Evolutionary conservation across 441 rosid species (phyloP).

Genomic region (Capsella rubella): DNA sequence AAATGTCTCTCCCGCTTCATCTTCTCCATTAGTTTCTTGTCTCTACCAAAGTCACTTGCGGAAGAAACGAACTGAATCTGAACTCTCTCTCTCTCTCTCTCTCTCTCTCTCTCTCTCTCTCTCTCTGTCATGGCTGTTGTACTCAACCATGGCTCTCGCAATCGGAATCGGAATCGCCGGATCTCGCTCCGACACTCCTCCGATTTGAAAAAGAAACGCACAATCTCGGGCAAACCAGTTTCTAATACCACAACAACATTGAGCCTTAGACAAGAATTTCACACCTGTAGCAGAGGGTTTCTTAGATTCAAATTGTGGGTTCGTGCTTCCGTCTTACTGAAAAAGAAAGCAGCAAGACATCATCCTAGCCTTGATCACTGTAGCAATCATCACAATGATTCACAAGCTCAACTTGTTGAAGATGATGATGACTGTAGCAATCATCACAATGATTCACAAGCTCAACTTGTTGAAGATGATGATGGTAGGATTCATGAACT

Average conservation of each 20-base stretch:
- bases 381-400: background rate
- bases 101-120: no score
- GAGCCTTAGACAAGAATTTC: conserved; percentile 59
- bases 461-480: background rate
- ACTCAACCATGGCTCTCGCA: no score
- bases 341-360: conserved; percentile 10
- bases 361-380: background rate
- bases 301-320: conserved; percentile 51
- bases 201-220: background rate
- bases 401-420: background rate
- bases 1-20: no score
- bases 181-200: conserved; percentile 1
- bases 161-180: background rate
- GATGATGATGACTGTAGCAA: background rate
- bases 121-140: no score
- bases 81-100: no score
- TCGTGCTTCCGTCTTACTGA: conserved; percentile 15
- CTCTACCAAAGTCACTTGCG: no score
- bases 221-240: conserved; percentile 26
- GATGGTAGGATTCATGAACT: background rate
- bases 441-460: background rate
- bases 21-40: no score
- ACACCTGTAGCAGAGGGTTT: conserved; percentile 59
- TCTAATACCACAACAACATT: conserved; percentile 39
- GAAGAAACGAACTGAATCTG: no score